Evolutionary conservation across 1,284 basidiomycete genomes (phyloP).

Genomic region (Laetiporus sulphureus): DNA sequence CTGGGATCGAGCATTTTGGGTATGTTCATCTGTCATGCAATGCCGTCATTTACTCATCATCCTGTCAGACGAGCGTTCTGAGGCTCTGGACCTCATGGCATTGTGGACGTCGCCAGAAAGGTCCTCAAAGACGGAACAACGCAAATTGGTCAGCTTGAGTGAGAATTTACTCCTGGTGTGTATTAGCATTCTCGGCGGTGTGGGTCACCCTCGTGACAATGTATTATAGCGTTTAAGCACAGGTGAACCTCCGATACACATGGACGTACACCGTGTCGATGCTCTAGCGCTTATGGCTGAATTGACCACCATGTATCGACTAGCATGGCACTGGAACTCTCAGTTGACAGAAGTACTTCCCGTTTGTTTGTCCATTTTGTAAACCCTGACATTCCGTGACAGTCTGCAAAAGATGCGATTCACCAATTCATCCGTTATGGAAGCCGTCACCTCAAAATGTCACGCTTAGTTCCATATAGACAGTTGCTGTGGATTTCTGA

Average conservation of each 20-base stretch:
- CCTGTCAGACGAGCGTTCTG: slow-evolving; percentile 26
- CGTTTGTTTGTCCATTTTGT: too few species aligned
- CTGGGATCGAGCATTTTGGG: too few species aligned
- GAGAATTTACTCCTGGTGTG: not conserved
- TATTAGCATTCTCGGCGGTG: not conserved
- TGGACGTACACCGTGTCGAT: too few species aligned
- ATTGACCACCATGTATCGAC: too few species aligned
- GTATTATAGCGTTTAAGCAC: not conserved
- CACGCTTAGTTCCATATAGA: slow-evolving; percentile 44
- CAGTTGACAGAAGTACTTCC: too few species aligned
- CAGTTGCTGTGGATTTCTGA: too few species aligned
- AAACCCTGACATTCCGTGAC: too few species aligned
- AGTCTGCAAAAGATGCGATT: not conserved
- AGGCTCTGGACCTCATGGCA: slow-evolving; percentile 36
- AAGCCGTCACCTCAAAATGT: slow-evolving; percentile 20
- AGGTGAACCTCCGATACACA: too few species aligned
- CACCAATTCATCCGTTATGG: slow-evolving; percentile 11
- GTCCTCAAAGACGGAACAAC: not conserved
- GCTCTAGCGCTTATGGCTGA: too few species aligned
- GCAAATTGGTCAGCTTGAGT: not conserved
- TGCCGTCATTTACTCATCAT: too few species aligned
- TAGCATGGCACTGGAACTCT: too few species aligned
- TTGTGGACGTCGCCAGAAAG: slow-evolving; percentile 26
- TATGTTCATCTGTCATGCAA: too few species aligned
- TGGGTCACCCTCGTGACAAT: not conserved